Evolutionary conservation across 805 yeast genomes (phyloP).

Genomic region (Trichomonascus vanleenenianus): DNA sequence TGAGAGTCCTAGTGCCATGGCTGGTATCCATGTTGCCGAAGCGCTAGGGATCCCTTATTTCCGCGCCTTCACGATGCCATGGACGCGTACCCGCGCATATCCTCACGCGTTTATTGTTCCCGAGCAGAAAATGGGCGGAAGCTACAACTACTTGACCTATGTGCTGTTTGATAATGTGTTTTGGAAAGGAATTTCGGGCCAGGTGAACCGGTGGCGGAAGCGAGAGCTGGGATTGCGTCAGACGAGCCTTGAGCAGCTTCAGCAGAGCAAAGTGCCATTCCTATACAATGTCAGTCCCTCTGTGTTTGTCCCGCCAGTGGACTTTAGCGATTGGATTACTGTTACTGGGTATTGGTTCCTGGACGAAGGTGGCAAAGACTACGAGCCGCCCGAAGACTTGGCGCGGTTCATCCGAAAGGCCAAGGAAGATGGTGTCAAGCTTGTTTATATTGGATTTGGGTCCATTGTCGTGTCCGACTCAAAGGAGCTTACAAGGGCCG

Average conservation of each 20-base stretch:
- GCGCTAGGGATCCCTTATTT: conserved; percentile 83
- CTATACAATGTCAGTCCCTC: conserved; percentile 83
- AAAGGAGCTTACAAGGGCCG: conserved; percentile 63
- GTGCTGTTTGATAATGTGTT: conserved; percentile 87
- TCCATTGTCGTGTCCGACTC: conserved; percentile 89
- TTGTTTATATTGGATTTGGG: conserved; percentile 93
- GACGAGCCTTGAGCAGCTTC: conserved; percentile 63
- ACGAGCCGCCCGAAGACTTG: conserved; percentile 54
- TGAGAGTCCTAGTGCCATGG: conserved; percentile 96
- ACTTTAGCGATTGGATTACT: conserved; percentile 90
- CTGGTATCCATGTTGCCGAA: conserved; percentile 92
- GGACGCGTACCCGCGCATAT: conserved; percentile 93
- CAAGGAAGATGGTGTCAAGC: conserved; percentile 47
- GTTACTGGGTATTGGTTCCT: conserved; percentile 96
- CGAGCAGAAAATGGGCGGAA: conserved; percentile 86
- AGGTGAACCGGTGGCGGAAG: conserved; percentile 82
- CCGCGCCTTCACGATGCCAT: conserved; percentile 97
- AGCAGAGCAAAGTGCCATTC: conserved; percentile 77
- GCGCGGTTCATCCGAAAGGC: conserved; percentile 57
- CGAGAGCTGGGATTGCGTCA: conserved; percentile 54
- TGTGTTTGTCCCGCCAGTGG: conserved; percentile 86
- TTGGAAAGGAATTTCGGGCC: conserved; percentile 87
- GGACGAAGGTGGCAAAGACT: conserved; percentile 51
- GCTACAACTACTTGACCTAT: conserved; percentile 86
- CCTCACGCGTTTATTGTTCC: conserved; percentile 97